phyloP scores from a whole-genome alignment of 441 rosid species.

The Capsella rubella region DNA sequence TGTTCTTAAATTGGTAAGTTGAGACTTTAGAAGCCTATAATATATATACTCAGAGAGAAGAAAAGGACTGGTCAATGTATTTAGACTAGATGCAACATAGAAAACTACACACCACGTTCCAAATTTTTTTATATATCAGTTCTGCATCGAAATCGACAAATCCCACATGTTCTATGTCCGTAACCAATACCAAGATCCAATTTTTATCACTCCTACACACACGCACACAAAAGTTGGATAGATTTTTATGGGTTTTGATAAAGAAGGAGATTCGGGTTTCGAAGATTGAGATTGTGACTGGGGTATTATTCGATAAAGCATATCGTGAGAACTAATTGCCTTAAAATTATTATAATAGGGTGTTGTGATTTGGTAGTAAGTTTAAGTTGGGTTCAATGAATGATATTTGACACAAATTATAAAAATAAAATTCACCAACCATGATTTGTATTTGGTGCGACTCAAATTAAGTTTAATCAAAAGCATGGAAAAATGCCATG shows the following conservation, averaged over 20 bases:
- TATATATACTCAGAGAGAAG: neutral
- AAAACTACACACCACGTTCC: neutral
- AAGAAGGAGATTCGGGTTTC: neutral
- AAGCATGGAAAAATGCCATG: neutral
- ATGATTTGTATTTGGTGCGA: neutral
- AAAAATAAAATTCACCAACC: neutral
- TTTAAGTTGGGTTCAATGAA: neutral
- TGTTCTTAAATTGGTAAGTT: conserved; percentile 9
- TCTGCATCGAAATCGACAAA: neutral
- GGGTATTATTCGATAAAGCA: neutral
- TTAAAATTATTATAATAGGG: neutral
- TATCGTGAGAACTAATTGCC: neutral
- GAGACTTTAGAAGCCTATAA: neutral
- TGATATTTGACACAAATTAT: neutral
- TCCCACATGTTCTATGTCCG: neutral
- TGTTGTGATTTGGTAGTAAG: neutral
- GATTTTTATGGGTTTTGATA: neutral
- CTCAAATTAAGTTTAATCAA: neutral
- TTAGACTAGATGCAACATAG: conserved; percentile 1
- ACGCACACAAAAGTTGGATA: too few species aligned
- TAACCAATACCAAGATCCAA: neutral
- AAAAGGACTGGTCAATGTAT: neutral
- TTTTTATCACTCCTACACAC: neutral
- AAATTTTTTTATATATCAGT: neutral
- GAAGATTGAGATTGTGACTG: neutral